These are phyloP conservation scores for Colletotrichum eremochloae DNA, from an alignment of 2,329 filamentous ascomycete species.

Conservation along the genomic window DNA sequence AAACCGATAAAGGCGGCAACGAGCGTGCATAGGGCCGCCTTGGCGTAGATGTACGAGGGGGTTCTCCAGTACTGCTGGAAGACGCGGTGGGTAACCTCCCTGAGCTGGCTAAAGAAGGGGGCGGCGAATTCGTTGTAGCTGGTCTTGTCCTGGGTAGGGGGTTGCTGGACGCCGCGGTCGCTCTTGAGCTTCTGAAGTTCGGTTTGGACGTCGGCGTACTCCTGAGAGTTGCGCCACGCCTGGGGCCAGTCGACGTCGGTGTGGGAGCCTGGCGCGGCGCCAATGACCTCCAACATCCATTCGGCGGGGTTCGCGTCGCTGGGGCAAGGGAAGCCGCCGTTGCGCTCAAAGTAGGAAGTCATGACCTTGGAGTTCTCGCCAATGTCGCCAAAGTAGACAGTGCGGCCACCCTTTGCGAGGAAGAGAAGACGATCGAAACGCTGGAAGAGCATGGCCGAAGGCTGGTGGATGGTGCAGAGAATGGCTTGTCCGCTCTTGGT, in stretches of 20 bases:
- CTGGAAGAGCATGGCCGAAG: constrained; percentile 95
- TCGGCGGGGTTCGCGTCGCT: constrained; percentile 82
- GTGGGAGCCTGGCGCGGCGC: constrained; percentile 73
- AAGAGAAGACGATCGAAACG: constrained; percentile 88
- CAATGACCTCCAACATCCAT: constrained; percentile 78
- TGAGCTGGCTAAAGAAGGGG: constrained; percentile 76
- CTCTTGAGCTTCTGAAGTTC: constrained; percentile 71
- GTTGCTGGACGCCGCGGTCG: constrained; percentile 54
- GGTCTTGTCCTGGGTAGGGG: constrained; percentile 53
- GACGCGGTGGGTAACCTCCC: constrained; percentile 77
- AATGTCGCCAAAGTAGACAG: constrained; percentile 86
- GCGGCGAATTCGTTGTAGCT: constrained; percentile 84
- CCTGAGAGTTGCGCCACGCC: constrained; percentile 70
- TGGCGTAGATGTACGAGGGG: constrained; percentile 90
- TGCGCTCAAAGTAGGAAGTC: constrained; percentile 81
- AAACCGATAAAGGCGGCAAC: constrained; percentile 84
- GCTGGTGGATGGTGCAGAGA: constrained; percentile 97
- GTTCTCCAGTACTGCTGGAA: constrained; percentile 95
- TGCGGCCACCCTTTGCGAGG: constrained; percentile 80
- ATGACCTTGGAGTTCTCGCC: constrained; percentile 77
- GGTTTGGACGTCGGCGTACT: constrained; percentile 67
- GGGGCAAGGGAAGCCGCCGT: constrained; percentile 76
- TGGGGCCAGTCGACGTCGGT: constrained; percentile 76
- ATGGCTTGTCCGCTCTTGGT: constrained; percentile 92
- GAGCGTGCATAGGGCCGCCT: constrained; percentile 75